Conservation (phyloP, 495 filamentous ascomycete genomes). For the Elasticomyces elasticus region DNA sequence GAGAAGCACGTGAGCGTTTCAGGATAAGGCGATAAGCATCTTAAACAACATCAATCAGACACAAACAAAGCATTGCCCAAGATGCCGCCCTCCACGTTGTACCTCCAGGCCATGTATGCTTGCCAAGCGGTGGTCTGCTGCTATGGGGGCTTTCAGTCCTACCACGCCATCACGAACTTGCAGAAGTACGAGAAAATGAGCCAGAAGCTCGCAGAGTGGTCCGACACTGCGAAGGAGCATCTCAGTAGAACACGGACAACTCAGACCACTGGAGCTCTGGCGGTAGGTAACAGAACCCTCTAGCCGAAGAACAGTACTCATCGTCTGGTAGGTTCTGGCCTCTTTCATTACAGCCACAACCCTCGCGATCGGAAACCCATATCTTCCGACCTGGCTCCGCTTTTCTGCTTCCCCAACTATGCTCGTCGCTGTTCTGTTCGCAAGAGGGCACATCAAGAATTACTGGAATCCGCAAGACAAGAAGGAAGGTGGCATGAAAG, state of each 20-base stretch:
- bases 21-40: neutral
- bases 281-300: slow-evolving; percentile 19
- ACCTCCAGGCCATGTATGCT: slow-evolving; percentile 26
- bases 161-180: slow-evolving; percentile 36
- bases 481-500: slow-evolving; percentile 20
- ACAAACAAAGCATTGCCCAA: neutral
- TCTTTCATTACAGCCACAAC: slow-evolving; percentile 33
- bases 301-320: neutral
- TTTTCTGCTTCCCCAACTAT: slow-evolving; percentile 16
- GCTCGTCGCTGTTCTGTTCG: slow-evolving; percentile 10
- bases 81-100: slow-evolving; percentile 7
- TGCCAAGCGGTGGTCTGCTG: slow-evolving; percentile 14
- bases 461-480: slow-evolving; percentile 27
- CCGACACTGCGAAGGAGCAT: slow-evolving; percentile 31
- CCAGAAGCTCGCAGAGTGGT: slow-evolving; percentile 36
- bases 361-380: slow-evolving; percentile 27
- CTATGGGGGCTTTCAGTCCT: slow-evolving; percentile 30
- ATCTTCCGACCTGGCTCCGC: slow-evolving; percentile 1
- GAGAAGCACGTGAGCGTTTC: neutral
- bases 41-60: neutral
- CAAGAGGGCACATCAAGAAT: slow-evolving; percentile 21
- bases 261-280: slow-evolving; percentile 30
- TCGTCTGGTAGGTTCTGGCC: slow-evolving; percentile 38
- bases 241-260: slow-evolving; percentile 37
- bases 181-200: slow-evolving; percentile 34